Percentiles rank a stretch among this genome's conserved stretches.
phyloP scores from a whole-genome alignment of 2,329 filamentous ascomycete genomes.

The Pezicula carpinea region DNA sequence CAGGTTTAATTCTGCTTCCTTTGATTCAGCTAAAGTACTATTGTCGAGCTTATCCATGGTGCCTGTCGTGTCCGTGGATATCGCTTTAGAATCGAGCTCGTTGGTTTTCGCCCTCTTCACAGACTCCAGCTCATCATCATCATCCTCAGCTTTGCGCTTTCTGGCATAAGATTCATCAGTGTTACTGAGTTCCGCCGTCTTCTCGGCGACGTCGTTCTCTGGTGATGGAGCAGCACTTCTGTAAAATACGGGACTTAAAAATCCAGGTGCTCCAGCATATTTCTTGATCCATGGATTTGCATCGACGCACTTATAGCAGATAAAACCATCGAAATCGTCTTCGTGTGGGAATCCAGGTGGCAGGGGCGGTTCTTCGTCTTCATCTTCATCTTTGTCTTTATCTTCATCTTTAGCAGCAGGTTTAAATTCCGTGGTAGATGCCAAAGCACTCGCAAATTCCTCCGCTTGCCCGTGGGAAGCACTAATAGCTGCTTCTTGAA shows the following conservation, averaged over 20 bases:
- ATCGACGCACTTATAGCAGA: slow-evolving; percentile 92
- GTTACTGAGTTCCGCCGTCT: slow-evolving; percentile 16
- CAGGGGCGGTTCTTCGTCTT: slow-evolving; percentile 60
- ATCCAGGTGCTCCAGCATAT: slow-evolving; percentile 77
- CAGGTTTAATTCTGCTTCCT: background rate
- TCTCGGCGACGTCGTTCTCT: slow-evolving; percentile 23
- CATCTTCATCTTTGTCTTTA: slow-evolving; percentile 31
- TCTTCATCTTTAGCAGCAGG: slow-evolving; percentile 31
- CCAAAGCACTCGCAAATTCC: slow-evolving; percentile 11
- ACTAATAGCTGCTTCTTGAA: slow-evolving; percentile 32
- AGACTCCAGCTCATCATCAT: slow-evolving; percentile 33
- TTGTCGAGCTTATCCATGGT: background rate
- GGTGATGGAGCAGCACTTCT: slow-evolving; percentile 28
- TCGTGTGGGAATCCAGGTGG: slow-evolving; percentile 85
- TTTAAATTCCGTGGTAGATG: slow-evolving; percentile 24
- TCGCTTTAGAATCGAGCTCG: background rate
- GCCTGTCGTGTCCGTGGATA: background rate
- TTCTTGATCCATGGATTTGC: slow-evolving; percentile 86
- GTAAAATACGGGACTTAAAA: slow-evolving; percentile 67
- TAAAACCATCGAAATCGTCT: slow-evolving; percentile 81
- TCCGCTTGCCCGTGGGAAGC: slow-evolving; percentile 12
- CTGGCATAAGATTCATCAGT: slow-evolving; percentile 32
- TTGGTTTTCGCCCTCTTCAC: slow-evolving; percentile 46
- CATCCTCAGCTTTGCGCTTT: slow-evolving; percentile 63
- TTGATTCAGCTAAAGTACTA: background rate